Base-by-base conservation (phyloP, 805 yeast genomes). In the Yamadazyma takamatsuzukensis region DNA sequence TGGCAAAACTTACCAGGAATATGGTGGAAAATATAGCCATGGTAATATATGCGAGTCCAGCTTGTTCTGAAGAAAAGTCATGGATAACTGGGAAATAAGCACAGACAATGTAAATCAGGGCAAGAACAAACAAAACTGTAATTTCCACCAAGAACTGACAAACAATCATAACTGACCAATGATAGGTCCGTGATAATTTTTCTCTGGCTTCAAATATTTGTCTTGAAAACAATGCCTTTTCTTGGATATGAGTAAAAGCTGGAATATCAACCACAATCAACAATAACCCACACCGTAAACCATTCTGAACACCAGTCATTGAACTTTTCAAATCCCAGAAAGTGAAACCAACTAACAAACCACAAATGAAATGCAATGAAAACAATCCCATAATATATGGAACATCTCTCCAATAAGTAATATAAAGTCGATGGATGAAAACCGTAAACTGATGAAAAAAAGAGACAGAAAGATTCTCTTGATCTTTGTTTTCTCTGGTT, bases 271-370 rank as follows among this genome's bases (percentile, higher is more conserved):
- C 59, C 29, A 64, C 52, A 36, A 56, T 42, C 30, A 53, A 55
- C 61, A 66, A 67, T 52, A 72, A 72, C 30, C 68, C 58, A 21
- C 74, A 56, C 34, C 70, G 64, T 59, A 72, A 59, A 34, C 70
- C 90, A 56, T 84, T 84, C 56, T 85, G 94, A 48, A 62, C 47
- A 27, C 65, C 66, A 56, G 60, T 84, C 27, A 69, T 53, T 11
- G 86, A 71, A 5, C 68, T 68, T 33, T 53, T 53, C 18, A 86
- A 80, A 39, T 78, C 77, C 58, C 72, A 80, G 59, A 77, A 84
- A 1, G 76, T 65, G 54, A 84, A 83, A 22, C 94, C 94, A 42
- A 78, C 70, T 49, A 80, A 76, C 12, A 83, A 49, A 23, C 83
- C 77, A 27, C 77, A 66, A 15, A 71, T 49, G 19, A 69, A 48